phyloP scores from a whole-genome alignment of 208 protist species.

The Vickermania ingenoplastis region DNA sequence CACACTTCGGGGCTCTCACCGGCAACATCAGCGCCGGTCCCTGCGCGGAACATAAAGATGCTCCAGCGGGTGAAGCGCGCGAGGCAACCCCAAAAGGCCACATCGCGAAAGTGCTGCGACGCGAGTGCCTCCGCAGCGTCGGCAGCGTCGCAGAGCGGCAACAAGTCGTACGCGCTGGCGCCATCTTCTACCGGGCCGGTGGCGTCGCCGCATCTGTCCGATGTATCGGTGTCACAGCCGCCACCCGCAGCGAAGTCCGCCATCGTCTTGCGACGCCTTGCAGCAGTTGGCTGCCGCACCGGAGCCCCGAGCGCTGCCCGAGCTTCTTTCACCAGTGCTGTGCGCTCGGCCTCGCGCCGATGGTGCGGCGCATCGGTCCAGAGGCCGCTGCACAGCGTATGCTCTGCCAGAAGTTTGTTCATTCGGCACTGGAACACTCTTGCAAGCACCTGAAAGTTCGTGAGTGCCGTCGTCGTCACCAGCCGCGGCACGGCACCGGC shows the following conservation, averaged over 20 bases:
- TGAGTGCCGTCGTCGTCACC: not conserved
- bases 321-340: too few relatives aligned
- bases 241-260: too few relatives aligned
- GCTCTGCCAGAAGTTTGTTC: not conserved
- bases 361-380: too few relatives aligned
- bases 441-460: not conserved
- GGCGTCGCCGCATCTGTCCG: too few relatives aligned
- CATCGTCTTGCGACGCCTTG: too few relatives aligned
- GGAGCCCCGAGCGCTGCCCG: too few relatives aligned
- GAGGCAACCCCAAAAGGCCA: conserved; percentile 32
- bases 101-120: conserved; percentile 20
- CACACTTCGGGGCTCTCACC: not conserved
- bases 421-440: not conserved
- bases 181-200: too few relatives aligned
- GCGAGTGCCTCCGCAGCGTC: conserved; percentile 19
- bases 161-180: too few relatives aligned
- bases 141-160: not conserved
- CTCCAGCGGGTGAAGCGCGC: conserved; percentile 21
- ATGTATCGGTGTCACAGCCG: too few relatives aligned
- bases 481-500: not conserved
- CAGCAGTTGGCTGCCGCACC: too few relatives aligned
- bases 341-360: too few relatives aligned
- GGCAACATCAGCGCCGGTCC: conserved; percentile 3
- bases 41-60: conserved; percentile 5
- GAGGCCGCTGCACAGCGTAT: too few relatives aligned